phyloP scores from a whole-genome alignment of 495 filamentous ascomycete species.

The Trichoderma orchidacearum region DNA sequence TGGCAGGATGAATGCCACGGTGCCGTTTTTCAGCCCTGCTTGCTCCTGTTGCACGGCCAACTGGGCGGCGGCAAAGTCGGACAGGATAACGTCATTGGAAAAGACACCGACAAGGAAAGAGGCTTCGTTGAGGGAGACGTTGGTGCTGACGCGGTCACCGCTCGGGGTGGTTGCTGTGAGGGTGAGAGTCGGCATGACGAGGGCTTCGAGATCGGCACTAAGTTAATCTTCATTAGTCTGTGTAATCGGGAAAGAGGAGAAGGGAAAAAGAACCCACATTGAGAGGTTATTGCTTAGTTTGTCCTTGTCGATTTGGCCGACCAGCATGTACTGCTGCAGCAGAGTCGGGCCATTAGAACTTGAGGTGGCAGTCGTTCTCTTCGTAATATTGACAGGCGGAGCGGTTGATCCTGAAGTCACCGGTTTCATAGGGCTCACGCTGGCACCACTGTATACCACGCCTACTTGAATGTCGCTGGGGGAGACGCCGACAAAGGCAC shows the following conservation, averaged over 20 bases:
- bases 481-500: slow-evolving; percentile 42
- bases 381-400: neutral
- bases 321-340: slow-evolving; percentile 37
- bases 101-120: slow-evolving; percentile 60
- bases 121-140: slow-evolving; percentile 49
- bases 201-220: slow-evolving; percentile 38
- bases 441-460: slow-evolving; percentile 45
- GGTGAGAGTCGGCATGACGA: slow-evolving; percentile 50
- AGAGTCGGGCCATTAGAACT: slow-evolving; percentile 6
- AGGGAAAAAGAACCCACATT: slow-evolving; percentile 17
- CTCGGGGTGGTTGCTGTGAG: slow-evolving; percentile 35
- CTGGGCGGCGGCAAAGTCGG: slow-evolving; percentile 24
- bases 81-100: slow-evolving; percentile 30
- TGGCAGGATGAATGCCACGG: slow-evolving; percentile 46
- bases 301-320: slow-evolving; percentile 36
- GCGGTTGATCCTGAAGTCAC: neutral
- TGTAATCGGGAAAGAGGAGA: neutral
- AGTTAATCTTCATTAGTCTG: neutral
- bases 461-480: slow-evolving; percentile 41
- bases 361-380: slow-evolving; percentile 3
- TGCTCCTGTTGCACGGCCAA: slow-evolving; percentile 22
- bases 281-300: slow-evolving; percentile 21
- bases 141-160: slow-evolving; percentile 37
- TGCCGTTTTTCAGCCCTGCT: slow-evolving; percentile 19
- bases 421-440: slow-evolving; percentile 26